Evolutionary conservation across 805 yeast species (phyloP).

Genomic region (Ogataea glucozyma): DNA sequence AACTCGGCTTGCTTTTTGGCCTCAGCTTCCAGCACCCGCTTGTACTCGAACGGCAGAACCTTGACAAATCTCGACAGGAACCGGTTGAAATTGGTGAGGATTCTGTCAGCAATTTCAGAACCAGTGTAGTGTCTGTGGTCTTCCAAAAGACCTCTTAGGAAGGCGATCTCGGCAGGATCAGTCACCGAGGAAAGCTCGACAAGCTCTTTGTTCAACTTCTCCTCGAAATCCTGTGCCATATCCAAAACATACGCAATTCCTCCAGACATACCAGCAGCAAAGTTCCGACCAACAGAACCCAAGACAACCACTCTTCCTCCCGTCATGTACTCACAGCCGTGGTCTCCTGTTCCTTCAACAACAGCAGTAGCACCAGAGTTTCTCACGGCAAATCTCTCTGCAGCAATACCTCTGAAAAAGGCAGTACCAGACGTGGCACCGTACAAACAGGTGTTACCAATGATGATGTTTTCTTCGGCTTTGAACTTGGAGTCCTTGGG

Average conservation of each 20-base stretch:
- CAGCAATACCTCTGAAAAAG: constrained; percentile 94
- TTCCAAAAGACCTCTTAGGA: constrained; percentile 87
- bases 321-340: constrained; percentile 99
- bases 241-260: constrained; percentile 97
- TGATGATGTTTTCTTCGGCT: constrained; percentile 93
- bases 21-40: constrained; percentile 81
- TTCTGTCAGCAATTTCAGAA: constrained; percentile 83
- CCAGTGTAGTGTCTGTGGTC: constrained; percentile 95
- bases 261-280: constrained; percentile 99
- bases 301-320: constrained; percentile 97
- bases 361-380: constrained; percentile 98
- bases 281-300: constrained; percentile 88
- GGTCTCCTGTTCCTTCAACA: constrained; percentile 96
- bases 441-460: constrained; percentile 96
- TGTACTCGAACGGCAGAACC: constrained; percentile 90
- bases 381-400: constrained; percentile 97
- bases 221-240: constrained; percentile 87
- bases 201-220: constrained; percentile 76
- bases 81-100: constrained; percentile 85
- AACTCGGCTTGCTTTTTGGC: constrained; percentile 63
- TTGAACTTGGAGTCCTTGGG: constrained; percentile 81
- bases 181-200: constrained; percentile 75
- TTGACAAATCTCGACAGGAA: constrained; percentile 86
- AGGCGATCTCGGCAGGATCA: constrained; percentile 92
- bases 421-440: constrained; percentile 97